These are phyloP conservation scores for Apiotrichum sp. DNA, from an alignment of 1,284 basidiomycete genomes.

Conservation along the genomic window DNA sequence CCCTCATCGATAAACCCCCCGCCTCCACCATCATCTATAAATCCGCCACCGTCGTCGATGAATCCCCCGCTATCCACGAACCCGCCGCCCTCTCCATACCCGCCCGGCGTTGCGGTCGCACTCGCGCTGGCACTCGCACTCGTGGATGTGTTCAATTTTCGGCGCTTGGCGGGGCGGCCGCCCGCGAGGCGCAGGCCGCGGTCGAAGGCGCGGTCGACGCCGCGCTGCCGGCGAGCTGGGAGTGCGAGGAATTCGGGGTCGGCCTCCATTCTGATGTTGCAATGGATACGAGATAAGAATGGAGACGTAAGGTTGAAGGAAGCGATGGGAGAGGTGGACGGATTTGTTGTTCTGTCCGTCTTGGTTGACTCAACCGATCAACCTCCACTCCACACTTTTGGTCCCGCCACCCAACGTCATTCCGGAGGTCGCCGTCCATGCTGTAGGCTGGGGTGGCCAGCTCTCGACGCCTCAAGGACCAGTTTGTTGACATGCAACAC, in stretches of 20 bases:
- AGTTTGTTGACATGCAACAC: no score
- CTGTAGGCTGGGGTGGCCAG: no score
- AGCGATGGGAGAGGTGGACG: no score
- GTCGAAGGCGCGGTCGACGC: constrained; percentile 40
- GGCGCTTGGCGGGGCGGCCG: constrained; percentile 6
- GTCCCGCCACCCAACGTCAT: no score
- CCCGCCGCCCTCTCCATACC: constrained; percentile 11
- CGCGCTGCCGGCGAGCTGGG: constrained; percentile 20
- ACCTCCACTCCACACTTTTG: constrained; percentile 3
- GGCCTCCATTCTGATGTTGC: constrained; percentile 11
- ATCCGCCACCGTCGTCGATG: constrained; percentile 22
- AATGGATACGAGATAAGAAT: not conserved
- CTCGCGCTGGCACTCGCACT: not conserved
- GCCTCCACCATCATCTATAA: constrained; percentile 15
- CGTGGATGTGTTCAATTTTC: not conserved
- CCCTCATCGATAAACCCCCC: constrained; percentile 22
- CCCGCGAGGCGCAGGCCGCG: constrained; percentile 18
- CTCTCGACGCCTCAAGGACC: no score
- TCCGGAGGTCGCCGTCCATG: no score
- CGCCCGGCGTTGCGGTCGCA: constrained; percentile 8
- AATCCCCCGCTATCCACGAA: constrained; percentile 18
- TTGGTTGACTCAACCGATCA: not conserved
- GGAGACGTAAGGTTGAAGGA: no score
- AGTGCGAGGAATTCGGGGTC: constrained; percentile 45
- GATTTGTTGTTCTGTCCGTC: not conserved